phyloP scores from a whole-genome alignment of 2,329 filamentous ascomycete genomes.

The Pseudopyrenochaeta lycopersici region DNA sequence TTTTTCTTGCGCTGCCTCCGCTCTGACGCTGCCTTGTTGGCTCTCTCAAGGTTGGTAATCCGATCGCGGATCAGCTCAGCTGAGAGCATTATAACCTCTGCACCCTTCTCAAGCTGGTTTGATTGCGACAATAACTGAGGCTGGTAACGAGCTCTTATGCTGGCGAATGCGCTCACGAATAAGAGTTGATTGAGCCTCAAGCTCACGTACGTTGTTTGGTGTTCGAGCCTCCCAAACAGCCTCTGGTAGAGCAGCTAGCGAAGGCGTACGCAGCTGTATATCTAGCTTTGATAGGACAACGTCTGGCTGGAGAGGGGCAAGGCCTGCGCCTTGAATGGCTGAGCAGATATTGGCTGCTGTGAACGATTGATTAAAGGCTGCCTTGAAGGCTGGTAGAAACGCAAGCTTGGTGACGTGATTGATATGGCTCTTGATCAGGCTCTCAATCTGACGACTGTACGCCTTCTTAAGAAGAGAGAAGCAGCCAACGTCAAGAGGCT shows the following conservation, averaged over 20 bases:
- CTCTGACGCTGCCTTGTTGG: constrained; percentile 8
- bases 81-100: too few relatives aligned
- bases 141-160: constrained; percentile 5
- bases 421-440: constrained; percentile 31
- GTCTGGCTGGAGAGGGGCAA: constrained; percentile 40
- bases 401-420: constrained; percentile 28
- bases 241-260: not conserved
- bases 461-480: constrained; percentile 44
- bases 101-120: constrained; percentile 10
- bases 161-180: constrained; percentile 8
- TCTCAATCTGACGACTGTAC: constrained; percentile 39
- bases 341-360: constrained; percentile 31
- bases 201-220: constrained; percentile 10
- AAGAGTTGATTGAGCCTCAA: constrained; percentile 11
- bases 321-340: constrained; percentile 37
- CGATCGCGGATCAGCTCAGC: constrained; percentile 7
- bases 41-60: not conserved
- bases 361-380: constrained; percentile 20
- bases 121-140: constrained; percentile 8
- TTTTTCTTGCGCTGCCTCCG: too few relatives aligned
- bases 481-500: constrained; percentile 49
- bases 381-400: constrained; percentile 1
- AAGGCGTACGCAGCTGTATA: constrained; percentile 5
- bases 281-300: constrained; percentile 41
- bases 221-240: constrained; percentile 6